Conservation (phyloP, 176 grass and related monocot genomes). For the Microstegium vimineum region DNA sequence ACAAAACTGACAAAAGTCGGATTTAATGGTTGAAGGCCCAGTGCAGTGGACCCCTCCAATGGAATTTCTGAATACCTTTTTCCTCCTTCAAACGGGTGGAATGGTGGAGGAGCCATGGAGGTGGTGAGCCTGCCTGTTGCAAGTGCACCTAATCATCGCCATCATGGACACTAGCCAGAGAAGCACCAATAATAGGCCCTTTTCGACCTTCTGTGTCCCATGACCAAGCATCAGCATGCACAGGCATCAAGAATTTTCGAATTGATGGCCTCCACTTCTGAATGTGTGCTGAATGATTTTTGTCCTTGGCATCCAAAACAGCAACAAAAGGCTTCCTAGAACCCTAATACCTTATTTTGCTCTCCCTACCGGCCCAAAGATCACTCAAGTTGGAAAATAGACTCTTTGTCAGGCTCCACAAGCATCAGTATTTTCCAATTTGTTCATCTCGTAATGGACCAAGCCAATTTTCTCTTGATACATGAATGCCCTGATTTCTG, state of each 20-base stretch:
- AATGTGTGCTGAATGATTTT: slow-evolving; percentile 8
- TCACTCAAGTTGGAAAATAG: not conserved
- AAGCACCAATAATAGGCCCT: slow-evolving; percentile 13
- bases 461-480: not conserved
- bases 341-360: not conserved
- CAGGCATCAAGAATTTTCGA: not conserved
- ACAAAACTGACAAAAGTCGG: slow-evolving; percentile 9
- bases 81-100: slow-evolving; percentile 1
- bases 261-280: slow-evolving; percentile 27
- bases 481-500: not conserved
- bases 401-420: not conserved
- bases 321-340: not conserved
- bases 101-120: not conserved
- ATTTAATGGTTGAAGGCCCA: slow-evolving; percentile 1
- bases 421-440: not conserved
- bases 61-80: slow-evolving; percentile 10
- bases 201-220: slow-evolving; percentile 28
- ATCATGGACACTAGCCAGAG: not conserved
- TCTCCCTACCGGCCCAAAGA: not conserved
- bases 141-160: slow-evolving; percentile 28
- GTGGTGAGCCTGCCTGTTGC: not conserved
- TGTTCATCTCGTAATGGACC: not conserved
- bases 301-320: slow-evolving; percentile 15
- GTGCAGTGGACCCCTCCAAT: not conserved
- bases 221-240: slow-evolving; percentile 14